Conservation (phyloP, 495 filamentous ascomycete genomes). For the Cercophora samala region DNA sequence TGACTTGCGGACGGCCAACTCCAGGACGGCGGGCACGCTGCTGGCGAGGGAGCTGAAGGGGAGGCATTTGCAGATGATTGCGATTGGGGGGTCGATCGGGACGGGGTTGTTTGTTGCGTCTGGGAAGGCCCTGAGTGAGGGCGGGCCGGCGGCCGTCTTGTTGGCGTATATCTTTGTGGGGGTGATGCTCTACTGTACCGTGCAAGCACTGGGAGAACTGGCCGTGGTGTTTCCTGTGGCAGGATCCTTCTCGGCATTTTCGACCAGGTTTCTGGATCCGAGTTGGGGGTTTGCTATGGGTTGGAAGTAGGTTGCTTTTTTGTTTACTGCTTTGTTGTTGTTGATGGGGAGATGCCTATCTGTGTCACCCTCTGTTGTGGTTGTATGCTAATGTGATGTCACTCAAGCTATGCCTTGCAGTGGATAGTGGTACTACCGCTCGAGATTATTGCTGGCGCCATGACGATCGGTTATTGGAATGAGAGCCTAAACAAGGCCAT, state of each 20-base stretch:
- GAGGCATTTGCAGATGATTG: conserved; percentile 93
- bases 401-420: conserved; percentile 76
- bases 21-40: conserved; percentile 30
- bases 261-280: conserved; percentile 87
- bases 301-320: conserved; percentile 62
- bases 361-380: background rate
- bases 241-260: conserved; percentile 89
- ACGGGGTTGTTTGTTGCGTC: conserved; percentile 91
- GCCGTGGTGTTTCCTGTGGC: conserved; percentile 89
- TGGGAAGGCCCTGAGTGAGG: conserved; percentile 69
- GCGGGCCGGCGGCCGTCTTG: conserved; percentile 82
- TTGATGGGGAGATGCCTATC: background rate
- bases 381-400: background rate
- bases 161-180: conserved; percentile 81
- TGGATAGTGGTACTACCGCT: conserved; percentile 88
- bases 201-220: conserved; percentile 90
- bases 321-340: background rate
- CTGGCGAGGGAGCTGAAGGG: conserved; percentile 75
- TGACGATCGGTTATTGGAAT: conserved; percentile 88
- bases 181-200: conserved; percentile 84
- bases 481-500: conserved; percentile 62
- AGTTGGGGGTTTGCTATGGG: conserved; percentile 99
- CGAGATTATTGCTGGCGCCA: conserved; percentile 85
- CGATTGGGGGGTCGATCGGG: conserved; percentile 92
- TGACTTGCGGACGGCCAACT: conserved; percentile 26